Evolutionary conservation across 768 basidiomycete genomes (phyloP).

Genomic region (Steccherinum ochraceum): DNA sequence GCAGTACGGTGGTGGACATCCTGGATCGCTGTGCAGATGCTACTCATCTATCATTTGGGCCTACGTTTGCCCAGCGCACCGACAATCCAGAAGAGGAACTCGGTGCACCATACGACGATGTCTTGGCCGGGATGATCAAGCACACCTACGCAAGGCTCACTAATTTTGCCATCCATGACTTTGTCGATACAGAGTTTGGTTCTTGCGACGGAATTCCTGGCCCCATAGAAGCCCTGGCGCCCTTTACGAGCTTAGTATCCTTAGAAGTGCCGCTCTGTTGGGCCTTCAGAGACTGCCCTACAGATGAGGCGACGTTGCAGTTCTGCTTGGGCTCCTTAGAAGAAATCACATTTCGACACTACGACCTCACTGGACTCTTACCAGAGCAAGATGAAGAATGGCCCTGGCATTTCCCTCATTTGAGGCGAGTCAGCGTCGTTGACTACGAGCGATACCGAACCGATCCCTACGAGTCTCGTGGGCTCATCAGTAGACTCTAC

Average conservation of each 20-base stretch:
- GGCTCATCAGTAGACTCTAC: too few species aligned
- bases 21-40: background rate
- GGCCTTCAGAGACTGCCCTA: background rate
- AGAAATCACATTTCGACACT: background rate
- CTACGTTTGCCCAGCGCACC: background rate
- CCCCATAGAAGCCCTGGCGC: background rate
- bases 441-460: too few species aligned
- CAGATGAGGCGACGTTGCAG: background rate
- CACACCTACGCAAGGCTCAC: background rate
- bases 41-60: background rate
- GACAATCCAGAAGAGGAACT: too few species aligned
- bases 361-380: background rate
- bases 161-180: background rate
- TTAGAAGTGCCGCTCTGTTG: background rate
- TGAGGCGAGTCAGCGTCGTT: background rate
- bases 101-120: background rate
- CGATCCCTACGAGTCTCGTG: too few species aligned
- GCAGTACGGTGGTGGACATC: background rate
- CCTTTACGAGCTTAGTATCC: background rate
- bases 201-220: background rate
- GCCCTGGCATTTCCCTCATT: background rate
- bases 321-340: background rate
- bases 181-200: too few species aligned
- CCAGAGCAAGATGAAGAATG: background rate
- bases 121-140: background rate